Percentiles rank a stretch among this genome's conserved stretches.
Conservation (phyloP, 768 basidiomycete genomes). For the Daedaleopsis nitida region DNA sequence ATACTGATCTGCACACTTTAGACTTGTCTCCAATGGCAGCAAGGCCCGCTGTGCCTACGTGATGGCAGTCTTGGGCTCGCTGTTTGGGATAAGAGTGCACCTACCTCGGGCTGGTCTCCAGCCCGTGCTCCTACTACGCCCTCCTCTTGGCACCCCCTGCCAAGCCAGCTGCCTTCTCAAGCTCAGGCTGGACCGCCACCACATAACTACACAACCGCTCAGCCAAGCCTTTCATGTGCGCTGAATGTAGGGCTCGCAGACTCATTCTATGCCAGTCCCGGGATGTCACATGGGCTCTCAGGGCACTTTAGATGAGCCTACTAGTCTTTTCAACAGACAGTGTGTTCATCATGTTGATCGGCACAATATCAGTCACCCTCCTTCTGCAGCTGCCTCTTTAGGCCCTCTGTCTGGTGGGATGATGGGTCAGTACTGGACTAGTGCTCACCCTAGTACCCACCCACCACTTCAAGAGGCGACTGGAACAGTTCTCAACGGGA, state of each 20-base stretch:
- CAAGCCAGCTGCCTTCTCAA: neutral
- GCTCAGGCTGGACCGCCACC: neutral
- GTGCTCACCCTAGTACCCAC: neutral
- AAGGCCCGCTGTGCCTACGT: too few relatives aligned
- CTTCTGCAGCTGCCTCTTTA: neutral
- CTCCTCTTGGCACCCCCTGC: neutral
- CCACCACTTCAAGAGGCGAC: neutral
- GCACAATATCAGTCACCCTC: neutral
- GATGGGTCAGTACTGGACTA: neutral
- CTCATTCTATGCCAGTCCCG: neutral
- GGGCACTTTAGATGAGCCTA: neutral
- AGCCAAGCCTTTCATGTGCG: too few relatives aligned
- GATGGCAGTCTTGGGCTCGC: neutral
- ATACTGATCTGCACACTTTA: neutral
- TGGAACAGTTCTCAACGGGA: neutral
- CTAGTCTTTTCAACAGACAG: neutral
- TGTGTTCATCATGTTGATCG: neutral
- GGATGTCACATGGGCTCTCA: neutral
- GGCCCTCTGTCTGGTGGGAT: neutral
- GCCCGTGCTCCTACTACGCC: neutral
- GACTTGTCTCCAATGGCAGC: neutral
- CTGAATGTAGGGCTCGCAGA: neutral
- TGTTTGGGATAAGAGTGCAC: neutral
- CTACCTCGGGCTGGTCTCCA: neutral
- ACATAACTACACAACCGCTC: too few relatives aligned